A percentile compares a stretch with the other conserved stretches of the same genome.
Conservation (phyloP, 2,329 filamentous ascomycete species). For the Botrytis galanthina region DNA sequence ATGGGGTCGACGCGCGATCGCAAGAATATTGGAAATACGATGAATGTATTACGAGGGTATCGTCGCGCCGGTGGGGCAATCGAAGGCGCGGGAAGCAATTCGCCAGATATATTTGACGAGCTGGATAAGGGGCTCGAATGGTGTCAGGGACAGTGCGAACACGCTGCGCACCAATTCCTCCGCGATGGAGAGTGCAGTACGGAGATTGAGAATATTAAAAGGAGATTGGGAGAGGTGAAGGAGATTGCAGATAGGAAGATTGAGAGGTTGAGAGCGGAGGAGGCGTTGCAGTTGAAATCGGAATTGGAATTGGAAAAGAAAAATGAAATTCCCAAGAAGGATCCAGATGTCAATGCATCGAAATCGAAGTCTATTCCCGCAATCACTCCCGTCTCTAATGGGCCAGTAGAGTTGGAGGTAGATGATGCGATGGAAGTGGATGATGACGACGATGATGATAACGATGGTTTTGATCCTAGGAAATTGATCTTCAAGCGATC, state of each 20-base stretch:
- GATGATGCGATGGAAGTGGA: constrained; percentile 33
- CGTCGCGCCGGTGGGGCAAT: constrained; percentile 27
- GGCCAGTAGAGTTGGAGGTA: constrained; percentile 22
- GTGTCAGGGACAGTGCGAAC: constrained; percentile 79
- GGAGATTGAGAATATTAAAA: constrained; percentile 65
- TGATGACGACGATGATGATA: constrained; percentile 28
- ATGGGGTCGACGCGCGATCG: constrained; percentile 39
- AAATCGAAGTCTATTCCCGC: not conserved
- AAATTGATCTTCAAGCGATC: constrained; percentile 35
- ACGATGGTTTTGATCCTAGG: constrained; percentile 21
- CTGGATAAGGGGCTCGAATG: constrained; percentile 77
- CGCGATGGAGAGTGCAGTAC: constrained; percentile 80
- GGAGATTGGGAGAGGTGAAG: constrained; percentile 50
- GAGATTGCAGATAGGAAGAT: constrained; percentile 41
- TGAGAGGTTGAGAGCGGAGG: constrained; percentile 28
- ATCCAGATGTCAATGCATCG: not conserved
- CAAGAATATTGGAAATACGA: constrained; percentile 26
- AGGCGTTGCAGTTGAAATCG: constrained; percentile 20
- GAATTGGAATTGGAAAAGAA: not conserved
- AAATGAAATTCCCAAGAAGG: constrained; percentile 19
- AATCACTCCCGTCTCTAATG: not conserved
- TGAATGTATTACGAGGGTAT: constrained; percentile 32
- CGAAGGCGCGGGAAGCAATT: constrained; percentile 18
- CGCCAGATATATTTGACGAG: constrained; percentile 61
- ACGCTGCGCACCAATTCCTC: constrained; percentile 85